Evolutionary conservation across 2,329 filamentous ascomycete genomes (phyloP).

Genomic region (Dactylellina parvicollis): DNA sequence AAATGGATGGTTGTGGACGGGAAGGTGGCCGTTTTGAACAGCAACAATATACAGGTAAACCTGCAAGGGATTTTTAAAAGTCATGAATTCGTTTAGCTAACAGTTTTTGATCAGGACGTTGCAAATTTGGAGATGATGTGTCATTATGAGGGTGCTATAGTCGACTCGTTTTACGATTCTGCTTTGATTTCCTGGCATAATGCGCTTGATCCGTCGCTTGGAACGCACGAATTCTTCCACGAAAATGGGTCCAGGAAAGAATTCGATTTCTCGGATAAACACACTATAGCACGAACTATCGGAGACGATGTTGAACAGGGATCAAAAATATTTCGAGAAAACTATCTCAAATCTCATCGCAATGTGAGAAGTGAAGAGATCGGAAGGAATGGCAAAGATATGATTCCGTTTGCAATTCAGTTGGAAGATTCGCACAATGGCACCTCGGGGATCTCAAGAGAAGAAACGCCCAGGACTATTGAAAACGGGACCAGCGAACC

Average conservation of each 20-base stretch:
- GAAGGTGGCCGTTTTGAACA: slow-evolving; percentile 75
- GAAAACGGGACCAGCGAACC: background rate
- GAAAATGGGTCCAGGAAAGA: slow-evolving; percentile 14
- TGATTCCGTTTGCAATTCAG: slow-evolving; percentile 34
- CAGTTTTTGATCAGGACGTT: slow-evolving; percentile 68
- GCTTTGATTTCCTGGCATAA: slow-evolving; percentile 78
- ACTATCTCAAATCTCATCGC: slow-evolving; percentile 19
- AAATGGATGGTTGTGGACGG: slow-evolving; percentile 83
- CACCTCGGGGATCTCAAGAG: too few relatives aligned
- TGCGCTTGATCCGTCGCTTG: slow-evolving; percentile 69
- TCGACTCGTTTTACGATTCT: slow-evolving; percentile 79
- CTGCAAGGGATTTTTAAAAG: background rate
- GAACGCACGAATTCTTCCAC: slow-evolving; percentile 63
- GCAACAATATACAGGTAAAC: slow-evolving; percentile 74
- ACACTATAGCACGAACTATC: slow-evolving; percentile 14
- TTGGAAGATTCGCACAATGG: background rate
- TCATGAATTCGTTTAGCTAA: slow-evolving; percentile 52
- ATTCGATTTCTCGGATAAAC: slow-evolving; percentile 39
- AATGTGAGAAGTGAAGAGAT: background rate
- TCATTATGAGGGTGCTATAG: slow-evolving; percentile 78
- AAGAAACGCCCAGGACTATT: background rate
- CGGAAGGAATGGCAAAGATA: slow-evolving; percentile 38
- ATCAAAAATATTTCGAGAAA: slow-evolving; percentile 3
- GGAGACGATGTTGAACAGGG: slow-evolving; percentile 5
- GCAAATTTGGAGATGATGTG: slow-evolving; percentile 84